Base-by-base conservation (phyloP, 1,139 yeast genomes). In the Casaregolazyma lundiana region DNA sequence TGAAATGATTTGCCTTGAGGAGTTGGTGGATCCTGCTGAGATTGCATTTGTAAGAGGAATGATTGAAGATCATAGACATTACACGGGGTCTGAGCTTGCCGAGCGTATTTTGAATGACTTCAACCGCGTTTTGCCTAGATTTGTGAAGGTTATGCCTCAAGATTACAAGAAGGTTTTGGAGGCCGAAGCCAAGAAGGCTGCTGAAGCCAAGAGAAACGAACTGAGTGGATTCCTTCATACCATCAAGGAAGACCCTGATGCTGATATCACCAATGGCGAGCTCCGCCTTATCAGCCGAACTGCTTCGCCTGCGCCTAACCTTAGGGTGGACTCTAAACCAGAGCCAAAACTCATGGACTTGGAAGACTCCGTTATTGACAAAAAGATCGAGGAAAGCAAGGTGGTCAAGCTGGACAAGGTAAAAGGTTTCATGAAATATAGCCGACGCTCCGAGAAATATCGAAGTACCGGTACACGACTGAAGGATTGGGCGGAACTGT, bases 11-110 rank as follows among this genome's bases (percentile, higher is more conserved):
- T 97, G 85, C 61, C 76, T 92, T 50, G 75, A 84, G 41, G 74
- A 75, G 48, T 77, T 92, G 46, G 75, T 80, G 46, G 97, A 90
- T 57, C 95, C 97, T 6, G 76, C 84, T 47, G 98, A 92, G 70
- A 85, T 90, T 70, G 97, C 97, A 0, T 89, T 88, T 69, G 80
- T 92, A 61, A 84, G 96, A 65, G 95, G 95, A 32, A 76, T 92
- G 64, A 81, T 92, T 60, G 97, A 92, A 69, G 96, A 92, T 61
- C 97, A 92, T 67, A 83, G 90, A 60, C 96, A 89, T 65, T 89
- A 85, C 78, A 92, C 97, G 49, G 86, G 83, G 32, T 92, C 97
- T 29, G 94, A 84, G 63, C 78, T 92, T 54, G 97, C 97, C 44
- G 86, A 81, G 58, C 78, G 85, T 52, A 77, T 92, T 53, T 77